Percentiles rank a stretch among this genome's conserved stretches.
These are phyloP conservation scores for Ormosia emarginata DNA, from an alignment of 306 rosid species.

Conservation along the genomic window DNA sequence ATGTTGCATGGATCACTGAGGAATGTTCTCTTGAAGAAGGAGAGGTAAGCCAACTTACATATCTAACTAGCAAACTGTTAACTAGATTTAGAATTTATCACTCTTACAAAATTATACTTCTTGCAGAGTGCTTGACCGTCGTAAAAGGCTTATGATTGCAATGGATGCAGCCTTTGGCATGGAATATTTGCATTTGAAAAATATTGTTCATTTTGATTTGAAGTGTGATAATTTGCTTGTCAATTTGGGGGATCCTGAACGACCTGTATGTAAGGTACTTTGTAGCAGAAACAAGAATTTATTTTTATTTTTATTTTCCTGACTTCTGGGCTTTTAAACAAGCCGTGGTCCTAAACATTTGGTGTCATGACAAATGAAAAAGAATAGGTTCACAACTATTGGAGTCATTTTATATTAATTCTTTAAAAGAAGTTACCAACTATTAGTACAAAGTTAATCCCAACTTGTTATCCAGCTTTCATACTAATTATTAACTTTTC, in stretches of 20 bases:
- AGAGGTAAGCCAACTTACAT: slow-evolving; percentile 44
- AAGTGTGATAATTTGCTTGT: slow-evolving; percentile 95
- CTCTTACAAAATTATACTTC: slow-evolving; percentile 29
- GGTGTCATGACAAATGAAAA: neutral
- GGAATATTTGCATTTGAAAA: slow-evolving; percentile 96
- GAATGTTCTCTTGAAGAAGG: slow-evolving; percentile 70
- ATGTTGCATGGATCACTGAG: slow-evolving; percentile 95
- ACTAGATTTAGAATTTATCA: neutral
- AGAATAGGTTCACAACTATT: neutral
- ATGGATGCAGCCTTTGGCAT: slow-evolving; percentile 98
- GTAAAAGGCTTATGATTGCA: slow-evolving; percentile 74
- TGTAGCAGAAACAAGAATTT: neutral
- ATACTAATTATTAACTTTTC: neutral
- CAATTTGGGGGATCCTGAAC: slow-evolving; percentile 84
- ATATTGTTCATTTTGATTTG: slow-evolving; percentile 91
- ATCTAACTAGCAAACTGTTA: slow-evolving; percentile 1
- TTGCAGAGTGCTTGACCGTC: slow-evolving; percentile 84
- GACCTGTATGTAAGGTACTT: slow-evolving; percentile 92
- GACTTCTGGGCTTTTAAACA: neutral
- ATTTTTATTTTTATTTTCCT: neutral
- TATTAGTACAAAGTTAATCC: neutral
- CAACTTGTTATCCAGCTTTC: neutral
- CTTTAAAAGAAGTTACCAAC: neutral
- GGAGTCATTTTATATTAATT: neutral
- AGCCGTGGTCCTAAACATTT: neutral